Percentiles rank a stretch among this genome's conserved stretches.
Conservation (phyloP, 345 rosid genomes). For the Aegle marmelos region DNA sequence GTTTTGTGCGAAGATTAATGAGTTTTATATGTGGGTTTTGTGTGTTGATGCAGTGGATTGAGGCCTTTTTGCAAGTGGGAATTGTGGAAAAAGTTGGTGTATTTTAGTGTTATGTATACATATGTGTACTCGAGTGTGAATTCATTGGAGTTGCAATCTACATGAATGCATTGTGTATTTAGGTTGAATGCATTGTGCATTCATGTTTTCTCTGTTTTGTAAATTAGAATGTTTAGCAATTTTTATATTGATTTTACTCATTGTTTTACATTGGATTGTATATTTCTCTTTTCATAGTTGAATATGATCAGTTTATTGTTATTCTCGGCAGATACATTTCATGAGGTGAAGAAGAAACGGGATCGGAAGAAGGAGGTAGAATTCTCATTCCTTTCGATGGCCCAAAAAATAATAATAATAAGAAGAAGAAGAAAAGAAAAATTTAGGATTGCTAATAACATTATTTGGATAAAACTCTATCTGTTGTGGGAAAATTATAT, state of each 20-base stretch:
- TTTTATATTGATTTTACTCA: not conserved
- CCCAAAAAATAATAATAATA: no score
- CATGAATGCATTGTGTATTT: not conserved
- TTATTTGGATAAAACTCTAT: not conserved
- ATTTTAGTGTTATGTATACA: not conserved
- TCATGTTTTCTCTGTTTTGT: not conserved
- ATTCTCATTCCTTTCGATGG: slow-evolving; percentile 3
- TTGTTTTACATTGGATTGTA: not conserved
- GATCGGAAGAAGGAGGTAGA: slow-evolving; percentile 70
- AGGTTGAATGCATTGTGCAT: not conserved
- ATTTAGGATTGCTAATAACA: not conserved
- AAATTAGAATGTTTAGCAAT: not conserved
- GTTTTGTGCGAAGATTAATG: slow-evolving; percentile 1
- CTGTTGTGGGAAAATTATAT: not conserved
- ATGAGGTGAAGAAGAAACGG: slow-evolving; percentile 72
- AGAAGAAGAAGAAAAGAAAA: not conserved
- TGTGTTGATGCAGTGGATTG: slow-evolving; percentile 12
- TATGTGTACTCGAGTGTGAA: not conserved
- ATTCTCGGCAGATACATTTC: slow-evolving; percentile 75
- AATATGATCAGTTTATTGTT: not conserved
- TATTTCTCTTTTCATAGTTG: not conserved
- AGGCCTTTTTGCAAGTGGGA: not conserved
- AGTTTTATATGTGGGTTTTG: not conserved
- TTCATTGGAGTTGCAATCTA: not conserved
- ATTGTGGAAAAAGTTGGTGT: not conserved